A percentile compares a stretch with the other conserved stretches of the same genome.
These are phyloP conservation scores for Apiotrichum porosum DNA, from an alignment of 1,284 basidiomycete species.

Conservation along the genomic window DNA sequence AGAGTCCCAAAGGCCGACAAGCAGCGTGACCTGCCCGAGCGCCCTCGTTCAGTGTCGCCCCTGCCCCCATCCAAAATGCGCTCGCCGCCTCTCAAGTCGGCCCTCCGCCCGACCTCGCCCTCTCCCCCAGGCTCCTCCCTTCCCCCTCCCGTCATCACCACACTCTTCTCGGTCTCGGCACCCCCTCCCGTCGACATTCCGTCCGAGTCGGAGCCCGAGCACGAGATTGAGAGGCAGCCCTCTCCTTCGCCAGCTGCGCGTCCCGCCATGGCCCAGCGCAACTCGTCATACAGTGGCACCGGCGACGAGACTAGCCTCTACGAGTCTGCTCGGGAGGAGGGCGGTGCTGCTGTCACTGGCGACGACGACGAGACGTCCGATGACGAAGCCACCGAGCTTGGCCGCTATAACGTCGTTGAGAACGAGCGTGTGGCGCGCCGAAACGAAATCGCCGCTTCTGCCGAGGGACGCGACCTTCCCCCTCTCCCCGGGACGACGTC, in stretches of 20 bases:
- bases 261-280: conserved; percentile 12
- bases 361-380: conserved; percentile 28
- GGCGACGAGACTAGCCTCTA: conserved; percentile 40
- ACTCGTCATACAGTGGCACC: conserved; percentile 21
- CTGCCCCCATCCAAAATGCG: conserved; percentile 38
- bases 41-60: conserved; percentile 20
- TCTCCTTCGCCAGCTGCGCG: neutral
- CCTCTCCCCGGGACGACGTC: neutral
- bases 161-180: conserved; percentile 37
- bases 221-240: neutral
- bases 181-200: conserved; percentile 38
- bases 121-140: conserved; percentile 6
- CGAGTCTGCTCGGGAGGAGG: conserved; percentile 44
- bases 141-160: conserved; percentile 13
- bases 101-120: conserved; percentile 42
- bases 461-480: neutral
- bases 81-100: conserved; percentile 46
- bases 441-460: conserved; percentile 7
- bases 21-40: neutral
- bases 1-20: neutral
- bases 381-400: conserved; percentile 21
- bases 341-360: neutral
- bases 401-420: conserved; percentile 38
- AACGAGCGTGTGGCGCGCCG: conserved; percentile 30
- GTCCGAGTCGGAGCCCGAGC: conserved; percentile 9